phyloP scores from a whole-genome alignment of 164 flowering plant genomes.

The Akebia trifoliata region DNA sequence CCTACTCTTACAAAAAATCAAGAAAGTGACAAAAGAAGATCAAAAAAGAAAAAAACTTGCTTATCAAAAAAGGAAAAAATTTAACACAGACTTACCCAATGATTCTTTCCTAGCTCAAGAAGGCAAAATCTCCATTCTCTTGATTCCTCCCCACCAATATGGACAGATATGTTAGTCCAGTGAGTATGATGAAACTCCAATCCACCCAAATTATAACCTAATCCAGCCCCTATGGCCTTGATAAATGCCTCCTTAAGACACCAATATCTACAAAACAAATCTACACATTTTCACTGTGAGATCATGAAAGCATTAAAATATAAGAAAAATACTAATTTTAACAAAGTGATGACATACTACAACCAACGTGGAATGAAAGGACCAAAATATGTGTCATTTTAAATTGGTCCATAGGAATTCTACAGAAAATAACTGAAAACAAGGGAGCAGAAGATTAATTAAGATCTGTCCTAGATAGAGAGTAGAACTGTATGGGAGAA shows the following conservation, averaged over 20 bases:
- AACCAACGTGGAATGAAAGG: no score
- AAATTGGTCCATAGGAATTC: no score
- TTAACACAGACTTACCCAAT: conserved; percentile 49
- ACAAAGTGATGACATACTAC: no score
- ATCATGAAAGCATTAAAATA: no score
- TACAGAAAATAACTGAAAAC: no score
- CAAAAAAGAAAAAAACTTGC: neutral
- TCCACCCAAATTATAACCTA: conserved; percentile 41
- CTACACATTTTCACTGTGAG: no score
- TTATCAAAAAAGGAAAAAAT: neutral
- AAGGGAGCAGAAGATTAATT: no score
- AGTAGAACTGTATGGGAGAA: no score
- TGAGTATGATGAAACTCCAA: conserved; percentile 63
- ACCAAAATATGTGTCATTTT: no score
- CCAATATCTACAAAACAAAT: conserved; percentile 64
- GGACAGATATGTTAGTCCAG: conserved; percentile 55
- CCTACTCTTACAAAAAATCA: neutral
- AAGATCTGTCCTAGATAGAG: no score
- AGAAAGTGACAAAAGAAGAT: neutral
- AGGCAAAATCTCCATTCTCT: conserved; percentile 71
- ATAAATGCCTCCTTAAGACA: conserved; percentile 82
- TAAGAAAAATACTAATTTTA: no score
- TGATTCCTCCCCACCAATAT: conserved; percentile 37
- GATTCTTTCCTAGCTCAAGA: conserved; percentile 39
- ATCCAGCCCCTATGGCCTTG: conserved; percentile 75